Evolutionary conservation across 1,284 basidiomycete species (phyloP).

Genomic region (Irpex rosettiformis): DNA sequence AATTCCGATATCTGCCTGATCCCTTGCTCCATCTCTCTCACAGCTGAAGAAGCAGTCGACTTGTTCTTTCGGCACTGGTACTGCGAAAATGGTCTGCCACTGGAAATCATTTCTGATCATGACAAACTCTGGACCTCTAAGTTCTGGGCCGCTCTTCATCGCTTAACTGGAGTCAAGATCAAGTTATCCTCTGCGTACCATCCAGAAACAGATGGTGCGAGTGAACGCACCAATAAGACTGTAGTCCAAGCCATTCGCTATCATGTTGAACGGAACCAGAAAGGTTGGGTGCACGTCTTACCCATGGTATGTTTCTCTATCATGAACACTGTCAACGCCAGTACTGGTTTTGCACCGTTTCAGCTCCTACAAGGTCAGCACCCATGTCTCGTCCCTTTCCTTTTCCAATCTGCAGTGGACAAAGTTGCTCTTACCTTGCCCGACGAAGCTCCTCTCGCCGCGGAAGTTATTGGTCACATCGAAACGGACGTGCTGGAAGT

Average conservation of each 20-base stretch:
- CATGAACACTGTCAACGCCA: slow-evolving; percentile 28
- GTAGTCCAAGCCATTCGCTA: slow-evolving; percentile 23
- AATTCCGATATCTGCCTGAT: slow-evolving; percentile 21
- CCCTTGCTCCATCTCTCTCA: slow-evolving; percentile 19
- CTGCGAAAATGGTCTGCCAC: slow-evolving; percentile 20
- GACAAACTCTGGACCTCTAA: slow-evolving; percentile 19
- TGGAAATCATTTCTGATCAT: slow-evolving; percentile 12
- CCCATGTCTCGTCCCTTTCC: slow-evolving; percentile 17
- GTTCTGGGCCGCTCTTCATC: slow-evolving; percentile 24
- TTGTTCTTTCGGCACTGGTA: slow-evolving; percentile 22
- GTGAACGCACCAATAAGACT: slow-evolving; percentile 19
- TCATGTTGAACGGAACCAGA: slow-evolving; percentile 28
- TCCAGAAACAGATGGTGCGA: slow-evolving; percentile 21
- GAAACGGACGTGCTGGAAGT: slow-evolving; percentile 7
- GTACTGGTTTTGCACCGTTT: slow-evolving; percentile 31
- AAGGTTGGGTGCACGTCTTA: slow-evolving; percentile 29
- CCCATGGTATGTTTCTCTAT: slow-evolving; percentile 31
- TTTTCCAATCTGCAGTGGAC: not conserved
- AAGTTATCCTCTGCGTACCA: slow-evolving; percentile 23
- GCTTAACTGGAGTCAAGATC: slow-evolving; percentile 17
- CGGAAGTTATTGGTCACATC: slow-evolving; percentile 3
- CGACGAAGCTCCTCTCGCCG: not conserved
- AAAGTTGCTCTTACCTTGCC: not conserved
- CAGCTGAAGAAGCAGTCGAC: slow-evolving; percentile 22
- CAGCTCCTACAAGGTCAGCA: slow-evolving; percentile 13